Percentiles rank a stretch among this genome's conserved stretches.
phyloP scores from a whole-genome alignment of 805 yeast species.

The Ogataea populi-albae region DNA sequence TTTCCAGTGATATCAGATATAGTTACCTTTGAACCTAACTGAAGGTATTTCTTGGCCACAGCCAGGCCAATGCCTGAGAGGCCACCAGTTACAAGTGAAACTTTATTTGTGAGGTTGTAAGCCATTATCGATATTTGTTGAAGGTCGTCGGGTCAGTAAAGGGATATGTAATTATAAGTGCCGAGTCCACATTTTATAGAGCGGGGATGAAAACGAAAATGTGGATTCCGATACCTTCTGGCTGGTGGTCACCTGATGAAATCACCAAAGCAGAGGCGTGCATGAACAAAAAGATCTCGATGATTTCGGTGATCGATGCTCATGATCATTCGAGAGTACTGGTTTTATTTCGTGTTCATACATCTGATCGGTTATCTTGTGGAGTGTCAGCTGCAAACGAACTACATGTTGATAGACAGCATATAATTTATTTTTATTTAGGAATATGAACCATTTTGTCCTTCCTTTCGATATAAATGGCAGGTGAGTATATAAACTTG shows the following conservation, averaged over 20 bases:
- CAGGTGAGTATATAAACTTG: too few species aligned
- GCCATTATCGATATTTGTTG: background rate
- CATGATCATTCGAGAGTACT: too few species aligned
- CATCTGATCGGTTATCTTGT: too few species aligned
- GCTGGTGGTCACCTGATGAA: background rate
- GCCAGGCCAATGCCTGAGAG: conserved; percentile 22
- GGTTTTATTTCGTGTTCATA: too few species aligned
- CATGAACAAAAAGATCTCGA: background rate
- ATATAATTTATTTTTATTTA: too few species aligned
- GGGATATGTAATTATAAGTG: background rate
- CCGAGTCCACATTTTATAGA: background rate
- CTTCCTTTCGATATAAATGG: too few species aligned
- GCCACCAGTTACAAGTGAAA: conserved; percentile 20
- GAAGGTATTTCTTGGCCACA: conserved; percentile 16
- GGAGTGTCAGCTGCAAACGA: too few species aligned
- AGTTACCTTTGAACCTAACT: conserved; percentile 21
- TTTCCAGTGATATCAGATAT: conserved; percentile 14
- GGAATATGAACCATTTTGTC: too few species aligned
- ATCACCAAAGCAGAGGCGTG: background rate
- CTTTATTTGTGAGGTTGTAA: conserved; percentile 3
- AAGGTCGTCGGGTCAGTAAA: background rate
- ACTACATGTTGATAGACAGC: too few species aligned
- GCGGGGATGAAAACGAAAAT: background rate
- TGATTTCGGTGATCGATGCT: too few species aligned
- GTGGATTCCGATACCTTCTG: background rate